phyloP scores from a whole-genome alignment of 1,284 basidiomycete species.

The Puccinia sorghi region DNA sequence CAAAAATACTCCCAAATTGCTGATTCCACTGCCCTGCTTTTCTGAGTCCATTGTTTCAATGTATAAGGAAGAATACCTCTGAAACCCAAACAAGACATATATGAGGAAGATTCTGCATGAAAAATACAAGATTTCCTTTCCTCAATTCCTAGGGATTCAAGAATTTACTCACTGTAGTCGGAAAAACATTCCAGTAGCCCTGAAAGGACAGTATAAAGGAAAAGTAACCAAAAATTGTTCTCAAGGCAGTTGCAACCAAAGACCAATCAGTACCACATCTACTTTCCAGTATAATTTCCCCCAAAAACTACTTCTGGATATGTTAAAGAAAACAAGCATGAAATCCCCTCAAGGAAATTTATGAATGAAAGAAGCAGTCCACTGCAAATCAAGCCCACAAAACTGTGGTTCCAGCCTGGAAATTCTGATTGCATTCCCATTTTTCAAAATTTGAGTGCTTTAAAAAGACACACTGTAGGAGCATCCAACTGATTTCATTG shows the following conservation, averaged over 20 bases:
- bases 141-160: background rate
- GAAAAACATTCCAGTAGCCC: conserved; percentile 18
- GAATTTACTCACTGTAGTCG: conserved; percentile 27
- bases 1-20: background rate
- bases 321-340: no score
- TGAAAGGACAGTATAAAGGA: conserved; percentile 9
- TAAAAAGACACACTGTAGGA: no score
- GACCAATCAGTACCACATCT: no score
- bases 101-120: background rate
- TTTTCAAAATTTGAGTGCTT: no score
- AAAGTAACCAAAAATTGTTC: conserved; percentile 28
- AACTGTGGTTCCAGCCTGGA: no score
- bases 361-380: no score
- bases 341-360: no score
- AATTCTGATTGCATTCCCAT: no score
- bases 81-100: conserved; percentile 16
- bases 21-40: background rate
- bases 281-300: no score
- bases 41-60: background rate
- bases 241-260: conserved; percentile 6
- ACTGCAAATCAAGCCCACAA: no score
- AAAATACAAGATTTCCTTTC: background rate
- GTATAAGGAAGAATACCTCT: conserved; percentile 14
- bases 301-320: no score
- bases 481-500: no score